Base-by-base conservation (phyloP, 495 filamentous ascomycete species). In the Xylaria castorea region DNA sequence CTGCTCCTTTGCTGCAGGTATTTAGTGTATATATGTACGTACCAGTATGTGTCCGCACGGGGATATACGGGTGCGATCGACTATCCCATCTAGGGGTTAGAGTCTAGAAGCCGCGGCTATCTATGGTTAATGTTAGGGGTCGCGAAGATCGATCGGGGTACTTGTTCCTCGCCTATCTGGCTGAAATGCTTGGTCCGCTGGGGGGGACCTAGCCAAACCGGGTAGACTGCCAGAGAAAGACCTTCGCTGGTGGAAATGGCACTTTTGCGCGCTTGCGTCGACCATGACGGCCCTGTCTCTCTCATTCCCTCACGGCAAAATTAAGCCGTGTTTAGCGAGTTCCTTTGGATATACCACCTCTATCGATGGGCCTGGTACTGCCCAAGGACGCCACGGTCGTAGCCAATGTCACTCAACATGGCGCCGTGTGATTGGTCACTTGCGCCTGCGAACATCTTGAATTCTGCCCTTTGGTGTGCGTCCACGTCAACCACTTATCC, bases 341-440 rank as follows among this genome's bases (percentile, higher is more conserved):
- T 30, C 53, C 53, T 57, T 57, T 27, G 0, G 53, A 57, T 57
- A 57, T 32, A 18, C 53, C 53, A 25, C 11, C 7, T 25, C 25
- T 18, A 38, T 61, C 58, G 34, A 61, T 22, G 61, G 65, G 22
- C 58, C 36, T 66, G 51, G 11, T 38, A 25, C 34, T 16, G 16
- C 34, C 32, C 65, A 70, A 64, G 60, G n/a, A 68, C 66, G 66
- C 66, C 66, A 68, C 66, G 50, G 66, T 55, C 50, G 66, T 68
- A 68, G 50, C 48, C 66, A 36, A 68, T 68, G 66, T 30, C 34
- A 68, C 66, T 68, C 66, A 14, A 68, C 66, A 40, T 68, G 66
- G 66, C 66, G 30, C 5, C 32, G 48, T 30, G 48, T 68, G 66
- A 68, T 68, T 68, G 66, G 66, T 20, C n/a, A 16, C 44, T 2